Evolutionary conservation across 1,284 basidiomycete genomes (phyloP), one percentile per base, ranked within the genome.

Genomic region (Bjerkandera adusta): DNA sequence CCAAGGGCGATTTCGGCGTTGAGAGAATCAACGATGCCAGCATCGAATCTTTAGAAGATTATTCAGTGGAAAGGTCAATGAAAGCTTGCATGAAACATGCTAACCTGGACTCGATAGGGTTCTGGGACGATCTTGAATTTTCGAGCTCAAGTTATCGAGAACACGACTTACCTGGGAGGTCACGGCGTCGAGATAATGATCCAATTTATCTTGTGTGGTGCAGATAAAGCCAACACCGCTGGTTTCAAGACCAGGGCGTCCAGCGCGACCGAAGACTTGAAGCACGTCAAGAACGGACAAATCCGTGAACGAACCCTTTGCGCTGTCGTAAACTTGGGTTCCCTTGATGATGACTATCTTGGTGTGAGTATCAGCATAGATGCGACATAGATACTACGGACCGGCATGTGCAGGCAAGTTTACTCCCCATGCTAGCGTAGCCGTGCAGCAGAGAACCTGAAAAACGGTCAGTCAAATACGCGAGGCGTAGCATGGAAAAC

Each of bases 361-460:
- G 11, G n/a, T 1, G 29, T 16, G 29, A 34, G 15, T 15, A n/a
- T 15, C 13, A 29, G n/a, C 11, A 30, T n/a, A 10, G 5, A 4
- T 3, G 4, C 13, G 10, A 12, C 13, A 6, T 15, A 39, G 2
- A 16, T 15, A 29, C 30, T 15, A 60, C 70, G 51, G 53, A 88
- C 88, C 92, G 47, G 97, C 97, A 68, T 99, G 97, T 4, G 97
- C 97, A 32, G 97, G 97, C 59, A 99, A 72, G 66, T 99, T 99
- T 59, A 99, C 97, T 73, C 97, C 97, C 97, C 97, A 99, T 1
- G 97, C 97, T 26, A 99, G 76, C 0, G 97, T 99, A 2, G 97
- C 93, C 2, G 97, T 99, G 72, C 97, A 99, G 68, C 93, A 98
- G 8, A 99, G 75, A 39, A 98, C 93, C 89, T 97, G 55, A 37